Evolutionary conservation across 73 alveolate genomes (phyloP).

Genomic region (Loxodes magnus): DNA sequence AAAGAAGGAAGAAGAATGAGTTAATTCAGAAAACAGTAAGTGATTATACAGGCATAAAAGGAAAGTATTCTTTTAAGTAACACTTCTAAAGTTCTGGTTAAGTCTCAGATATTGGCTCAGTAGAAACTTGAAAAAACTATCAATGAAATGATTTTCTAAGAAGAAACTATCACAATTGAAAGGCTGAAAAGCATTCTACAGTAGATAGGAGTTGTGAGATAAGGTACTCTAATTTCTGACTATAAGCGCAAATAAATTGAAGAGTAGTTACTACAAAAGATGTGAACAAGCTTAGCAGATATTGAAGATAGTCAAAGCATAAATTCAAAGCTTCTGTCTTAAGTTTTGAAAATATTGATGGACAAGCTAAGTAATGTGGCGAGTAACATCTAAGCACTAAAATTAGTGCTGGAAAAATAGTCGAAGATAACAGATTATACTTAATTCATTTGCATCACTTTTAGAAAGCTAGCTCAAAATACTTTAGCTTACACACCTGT

Average conservation of each 20-base stretch:
- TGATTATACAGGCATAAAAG: background rate
- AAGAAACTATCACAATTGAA: no score
- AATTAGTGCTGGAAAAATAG: background rate
- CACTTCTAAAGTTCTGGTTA: background rate
- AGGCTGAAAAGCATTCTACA: no score
- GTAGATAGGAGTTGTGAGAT: background rate
- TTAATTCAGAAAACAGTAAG: background rate
- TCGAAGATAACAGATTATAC: background rate
- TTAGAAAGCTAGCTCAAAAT: background rate
- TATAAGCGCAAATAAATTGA: background rate
- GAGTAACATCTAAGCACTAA: background rate
- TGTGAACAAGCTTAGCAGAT: background rate
- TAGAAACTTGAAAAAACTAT: background rate
- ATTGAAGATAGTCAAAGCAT: background rate
- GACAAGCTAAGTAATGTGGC: background rate
- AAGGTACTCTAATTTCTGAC: background rate
- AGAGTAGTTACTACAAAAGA: background rate
- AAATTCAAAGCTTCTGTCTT: background rate
- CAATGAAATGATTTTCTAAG: background rate
- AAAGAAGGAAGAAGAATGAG: background rate
- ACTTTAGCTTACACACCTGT: background rate
- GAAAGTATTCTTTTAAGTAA: background rate
- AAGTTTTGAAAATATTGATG: no score
- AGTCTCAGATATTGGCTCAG: background rate
- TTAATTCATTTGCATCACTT: background rate